Percentiles rank a stretch among this genome's conserved stretches.
Conservation (phyloP, 345 rosid genomes). For the Lepidium sativum region DNA sequence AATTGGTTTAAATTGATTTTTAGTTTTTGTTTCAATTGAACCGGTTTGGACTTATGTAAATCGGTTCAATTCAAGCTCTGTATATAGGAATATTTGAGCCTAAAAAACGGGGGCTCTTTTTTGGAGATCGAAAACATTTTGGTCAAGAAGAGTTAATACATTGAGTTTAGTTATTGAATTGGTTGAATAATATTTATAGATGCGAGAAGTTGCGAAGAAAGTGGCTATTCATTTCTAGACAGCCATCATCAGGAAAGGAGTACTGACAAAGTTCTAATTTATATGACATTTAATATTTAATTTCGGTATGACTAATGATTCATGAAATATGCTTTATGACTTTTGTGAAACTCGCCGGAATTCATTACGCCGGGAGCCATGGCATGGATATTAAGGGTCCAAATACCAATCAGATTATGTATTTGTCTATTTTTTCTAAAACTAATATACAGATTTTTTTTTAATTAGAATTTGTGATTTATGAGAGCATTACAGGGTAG, state of each 20-base stretch:
- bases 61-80: too few species aligned
- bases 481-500: conserved; percentile 29
- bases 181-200: conserved; percentile 24
- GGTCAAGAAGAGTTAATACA: too few species aligned
- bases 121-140: too few species aligned
- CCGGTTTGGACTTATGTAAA: too few species aligned
- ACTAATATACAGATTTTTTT: neutral
- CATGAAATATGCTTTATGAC: neutral
- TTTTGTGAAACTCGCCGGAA: conserved; percentile 62
- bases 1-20: too few species aligned
- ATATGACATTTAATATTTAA: neutral
- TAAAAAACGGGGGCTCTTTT: too few species aligned
- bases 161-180: neutral
- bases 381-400: conserved; percentile 98
- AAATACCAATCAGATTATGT: conserved; percentile 20
- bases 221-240: conserved; percentile 63
- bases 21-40: too few species aligned
- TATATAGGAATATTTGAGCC: too few species aligned
- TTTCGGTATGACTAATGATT: neutral
- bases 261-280: conserved; percentile 55
- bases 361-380: conserved; percentile 89
- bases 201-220: conserved; percentile 67
- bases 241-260: conserved; percentile 88
- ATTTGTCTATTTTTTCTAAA: neutral
- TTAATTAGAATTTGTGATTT: neutral